These are phyloP conservation scores for Phaffia tasmanica DNA, from an alignment of 768 basidiomycete species.

Conservation along the genomic window DNA sequence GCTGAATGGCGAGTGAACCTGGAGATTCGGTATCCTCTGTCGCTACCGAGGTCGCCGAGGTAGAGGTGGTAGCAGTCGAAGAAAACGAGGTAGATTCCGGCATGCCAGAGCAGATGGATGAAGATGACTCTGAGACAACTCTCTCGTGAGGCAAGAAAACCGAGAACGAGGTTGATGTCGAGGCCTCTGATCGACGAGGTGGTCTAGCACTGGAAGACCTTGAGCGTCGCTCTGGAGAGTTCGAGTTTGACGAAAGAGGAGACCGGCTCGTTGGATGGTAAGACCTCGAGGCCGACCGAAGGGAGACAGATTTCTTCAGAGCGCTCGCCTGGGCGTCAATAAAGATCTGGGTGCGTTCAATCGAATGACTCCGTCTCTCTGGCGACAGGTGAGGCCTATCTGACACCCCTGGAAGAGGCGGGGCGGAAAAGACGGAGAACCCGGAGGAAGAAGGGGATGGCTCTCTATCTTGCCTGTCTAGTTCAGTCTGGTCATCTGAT, in stretches of 20 bases:
- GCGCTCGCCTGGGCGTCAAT: constrained; percentile 14
- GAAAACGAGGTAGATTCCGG: too few relatives aligned
- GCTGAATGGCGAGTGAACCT: background rate
- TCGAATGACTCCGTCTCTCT: constrained; percentile 7
- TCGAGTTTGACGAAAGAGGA: too few relatives aligned
- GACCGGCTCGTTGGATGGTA: background rate
- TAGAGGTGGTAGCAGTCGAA: too few relatives aligned
- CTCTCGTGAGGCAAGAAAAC: background rate
- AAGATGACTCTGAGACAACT: too few relatives aligned
- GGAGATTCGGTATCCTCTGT: too few relatives aligned
- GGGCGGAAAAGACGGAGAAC: too few relatives aligned
- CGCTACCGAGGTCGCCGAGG: too few relatives aligned
- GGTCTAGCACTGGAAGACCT: background rate
- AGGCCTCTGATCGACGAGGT: background rate
- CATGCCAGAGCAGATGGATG: too few relatives aligned
- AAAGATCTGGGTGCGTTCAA: constrained; percentile 19
- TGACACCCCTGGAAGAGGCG: too few relatives aligned
- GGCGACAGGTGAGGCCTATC: too few relatives aligned
- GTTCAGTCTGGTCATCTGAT: background rate
- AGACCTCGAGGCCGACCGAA: background rate
- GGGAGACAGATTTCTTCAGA: constrained; percentile 12
- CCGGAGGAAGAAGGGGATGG: too few relatives aligned
- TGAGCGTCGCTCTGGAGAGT: background rate
- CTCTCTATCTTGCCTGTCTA: too few relatives aligned
- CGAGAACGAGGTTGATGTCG: background rate